These are phyloP conservation scores for Peronosclerospora sorghi DNA, from an alignment of 352 stramenopile species.

Conservation along the genomic window DNA sequence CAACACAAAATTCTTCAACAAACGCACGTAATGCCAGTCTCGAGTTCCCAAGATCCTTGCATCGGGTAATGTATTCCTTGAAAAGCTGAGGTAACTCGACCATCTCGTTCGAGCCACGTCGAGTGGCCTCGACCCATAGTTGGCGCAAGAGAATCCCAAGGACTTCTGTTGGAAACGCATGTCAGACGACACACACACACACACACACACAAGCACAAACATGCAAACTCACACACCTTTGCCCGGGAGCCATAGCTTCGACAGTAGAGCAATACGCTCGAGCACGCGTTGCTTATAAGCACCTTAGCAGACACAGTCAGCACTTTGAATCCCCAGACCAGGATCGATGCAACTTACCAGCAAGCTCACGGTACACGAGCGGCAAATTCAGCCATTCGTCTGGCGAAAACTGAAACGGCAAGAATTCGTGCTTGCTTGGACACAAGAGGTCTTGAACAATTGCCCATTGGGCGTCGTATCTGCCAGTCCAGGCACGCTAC, in stretches of 20 bases:
- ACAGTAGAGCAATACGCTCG: conserved; percentile 22
- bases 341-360: conserved; percentile 6
- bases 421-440: conserved; percentile 21
- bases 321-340: neutral
- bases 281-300: conserved; percentile 24
- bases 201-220: too few relatives aligned
- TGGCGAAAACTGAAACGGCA: conserved; percentile 20
- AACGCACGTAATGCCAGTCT: conserved; percentile 15
- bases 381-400: neutral
- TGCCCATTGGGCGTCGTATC: conserved; percentile 32
- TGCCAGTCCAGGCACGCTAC: conserved; percentile 5
- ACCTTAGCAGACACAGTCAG: conserved; percentile 12
- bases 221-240: conserved; percentile 11
- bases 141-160: conserved; percentile 24
- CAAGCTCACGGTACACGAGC: conserved; percentile 6
- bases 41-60: conserved; percentile 11
- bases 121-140: conserved; percentile 15
- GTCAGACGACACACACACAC: neutral
- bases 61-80: conserved; percentile 13
- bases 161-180: conserved; percentile 14
- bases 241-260: conserved; percentile 21
- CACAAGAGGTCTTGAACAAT: conserved; percentile 36
- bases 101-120: conserved; percentile 5
- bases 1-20: conserved; percentile 4
- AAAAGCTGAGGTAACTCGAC: conserved; percentile 27